Evolutionary conservation across 495 filamentous ascomycete genomes (phyloP).

Genomic region (Hyaloscypha hepaticicola): DNA sequence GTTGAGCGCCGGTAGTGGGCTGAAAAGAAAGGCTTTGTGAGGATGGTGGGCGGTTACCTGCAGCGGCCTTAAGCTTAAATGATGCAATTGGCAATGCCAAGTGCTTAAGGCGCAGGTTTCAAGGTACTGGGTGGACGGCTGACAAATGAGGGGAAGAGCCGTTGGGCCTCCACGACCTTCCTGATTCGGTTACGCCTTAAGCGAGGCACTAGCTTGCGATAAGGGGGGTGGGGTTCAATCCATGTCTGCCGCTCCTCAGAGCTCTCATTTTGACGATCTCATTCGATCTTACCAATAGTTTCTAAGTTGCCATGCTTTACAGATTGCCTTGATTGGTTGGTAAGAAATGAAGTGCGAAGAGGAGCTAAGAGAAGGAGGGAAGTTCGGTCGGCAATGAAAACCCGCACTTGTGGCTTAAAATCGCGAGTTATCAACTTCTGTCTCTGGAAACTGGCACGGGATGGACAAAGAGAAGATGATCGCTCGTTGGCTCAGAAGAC

Average conservation of each 20-base stretch:
- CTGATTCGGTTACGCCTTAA: neutral
- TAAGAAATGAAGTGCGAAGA: neutral
- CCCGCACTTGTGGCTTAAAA: too few species aligned
- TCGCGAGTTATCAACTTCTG: neutral
- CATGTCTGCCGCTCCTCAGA: neutral
- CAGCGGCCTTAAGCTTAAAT: neutral
- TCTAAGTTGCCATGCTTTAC: neutral
- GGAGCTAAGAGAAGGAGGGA: neutral
- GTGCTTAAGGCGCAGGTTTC: neutral
- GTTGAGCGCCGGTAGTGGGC: neutral
- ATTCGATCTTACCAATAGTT: neutral
- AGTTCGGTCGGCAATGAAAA: too few species aligned
- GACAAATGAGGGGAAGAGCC: neutral
- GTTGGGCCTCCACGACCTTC: neutral
- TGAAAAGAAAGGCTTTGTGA: neutral
- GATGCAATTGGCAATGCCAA: neutral
- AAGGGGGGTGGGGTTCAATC: constrained; percentile 1
- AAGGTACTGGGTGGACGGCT: neutral
- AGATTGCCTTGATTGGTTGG: neutral
- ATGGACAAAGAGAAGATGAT: too few species aligned
- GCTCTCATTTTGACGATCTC: neutral
- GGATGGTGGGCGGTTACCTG: neutral
- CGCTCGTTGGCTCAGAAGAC: too few species aligned
- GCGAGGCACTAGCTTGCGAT: neutral
- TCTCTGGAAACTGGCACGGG: too few species aligned